Evolutionary conservation across 768 basidiomycete genomes (phyloP), one percentile per base, ranked within the genome.

Genomic region (Amanita inopinata): DNA sequence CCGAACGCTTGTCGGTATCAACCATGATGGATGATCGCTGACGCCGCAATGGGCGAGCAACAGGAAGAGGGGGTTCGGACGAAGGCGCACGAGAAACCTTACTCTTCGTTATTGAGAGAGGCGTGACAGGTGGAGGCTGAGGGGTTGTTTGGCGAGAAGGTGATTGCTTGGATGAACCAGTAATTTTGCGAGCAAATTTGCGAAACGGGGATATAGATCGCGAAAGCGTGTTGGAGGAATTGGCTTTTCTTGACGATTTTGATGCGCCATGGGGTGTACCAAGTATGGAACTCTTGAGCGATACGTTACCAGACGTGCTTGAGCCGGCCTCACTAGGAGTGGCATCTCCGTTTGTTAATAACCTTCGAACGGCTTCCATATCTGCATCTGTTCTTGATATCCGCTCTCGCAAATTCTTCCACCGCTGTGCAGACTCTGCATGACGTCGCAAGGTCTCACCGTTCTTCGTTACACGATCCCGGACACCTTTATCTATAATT

Each of bases 381-480:
- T 92, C 89, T 19, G 67, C 62, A 51, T 93, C 89, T 8, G 88
- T 87, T 44, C 85, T 69, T 15, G 72, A 55, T 51, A 96, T 90
- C 38, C 87, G 76, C 42, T 90, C 86, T 48, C 74, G 74, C 24
- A 96, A 65, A 50, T 73, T 79, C 47, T 74, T 73, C 91, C 91
- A 96, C 37, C 89, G 73, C 51, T 84, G 78, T 14, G 82, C 83
- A 48, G 89, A 89, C 54, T 96, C 93, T 2, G 85, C 83, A 57
- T 89, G 88, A 51, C 90, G 70, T 47, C 93, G 74, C 37, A 98
- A 63, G 24, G 90, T 90, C 64, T 97, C 94, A 1, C 94, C 94
- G 49, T 97, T 98, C 74, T 91, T 93, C 15, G 93, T 97, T 4
- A 91, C 83, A 43, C 93, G 78, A 49, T 96, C 92, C 44, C 78